These are phyloP conservation scores for slime mould (Dictyostelium discoideum) DNA, from an alignment of 78 protist genomes.

Conservation along the genomic window dicty_2.7 NC_007090.3:1474501-1475000, in stretches of 20 bases:
- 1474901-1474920: conserved; percentile 52
- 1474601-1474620: conserved; percentile 13
- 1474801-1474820: not conserved
- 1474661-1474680: conserved; percentile 9
- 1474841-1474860: not conserved
- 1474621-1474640: conserved; percentile 32
- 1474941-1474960: conserved; percentile 73
- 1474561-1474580: conserved; percentile 42
- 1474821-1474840: not conserved
- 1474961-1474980: conserved; percentile 48
- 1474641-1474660: conserved; percentile 35
- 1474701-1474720: conserved; percentile 53
- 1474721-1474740: conserved; percentile 73
- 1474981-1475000: conserved; percentile 61
- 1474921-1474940: conserved; percentile 61
- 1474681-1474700: conserved; percentile 38
- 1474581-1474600: conserved; percentile 28
- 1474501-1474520: conserved; percentile 31
- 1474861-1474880: conserved; percentile 24
- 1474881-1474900: conserved; percentile 15
- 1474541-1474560: conserved; percentile 63
- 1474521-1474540: conserved; percentile 49
- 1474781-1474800: too few species aligned
- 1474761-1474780: not conserved
- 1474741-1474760: not conserved